Conservation (phyloP, 306 rosid genomes). For the Sphenostylis stenocarpa region DNA sequence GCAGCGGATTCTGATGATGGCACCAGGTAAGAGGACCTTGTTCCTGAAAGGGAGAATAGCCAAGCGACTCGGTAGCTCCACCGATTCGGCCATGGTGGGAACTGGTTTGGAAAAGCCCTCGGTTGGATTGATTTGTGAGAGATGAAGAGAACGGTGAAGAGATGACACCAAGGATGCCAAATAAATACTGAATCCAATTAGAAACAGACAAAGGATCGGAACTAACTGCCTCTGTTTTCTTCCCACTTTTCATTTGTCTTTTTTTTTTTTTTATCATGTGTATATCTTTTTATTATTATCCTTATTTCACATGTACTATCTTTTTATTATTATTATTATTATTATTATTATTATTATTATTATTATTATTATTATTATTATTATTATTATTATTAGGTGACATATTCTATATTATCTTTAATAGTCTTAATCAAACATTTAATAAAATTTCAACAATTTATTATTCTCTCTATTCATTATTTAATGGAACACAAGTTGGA, state of each 20-base stretch:
- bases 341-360: no score
- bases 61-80: constrained; percentile 90
- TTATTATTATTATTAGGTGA: no score
- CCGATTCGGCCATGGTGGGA: constrained; percentile 79
- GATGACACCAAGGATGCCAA: background rate
- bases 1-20: constrained; percentile 96
- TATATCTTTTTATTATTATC: background rate
- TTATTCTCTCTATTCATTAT: background rate
- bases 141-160: background rate
- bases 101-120: constrained; percentile 24
- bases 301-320: background rate
- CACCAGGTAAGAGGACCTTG: constrained; percentile 96
- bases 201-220: background rate
- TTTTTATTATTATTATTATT: no score
- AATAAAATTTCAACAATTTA: background rate
- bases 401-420: no score
- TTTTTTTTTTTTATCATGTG: background rate
- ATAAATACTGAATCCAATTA: background rate
- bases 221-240: constrained; percentile 29
- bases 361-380: no score
- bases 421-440: no score
- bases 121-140: background rate
- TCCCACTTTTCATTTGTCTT: constrained; percentile 8
- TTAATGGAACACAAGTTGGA: no score
- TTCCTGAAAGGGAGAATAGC: constrained; percentile 97